Conservation (phyloP, 352 stramenopile species). For the Phytophthora pisi region DNA sequence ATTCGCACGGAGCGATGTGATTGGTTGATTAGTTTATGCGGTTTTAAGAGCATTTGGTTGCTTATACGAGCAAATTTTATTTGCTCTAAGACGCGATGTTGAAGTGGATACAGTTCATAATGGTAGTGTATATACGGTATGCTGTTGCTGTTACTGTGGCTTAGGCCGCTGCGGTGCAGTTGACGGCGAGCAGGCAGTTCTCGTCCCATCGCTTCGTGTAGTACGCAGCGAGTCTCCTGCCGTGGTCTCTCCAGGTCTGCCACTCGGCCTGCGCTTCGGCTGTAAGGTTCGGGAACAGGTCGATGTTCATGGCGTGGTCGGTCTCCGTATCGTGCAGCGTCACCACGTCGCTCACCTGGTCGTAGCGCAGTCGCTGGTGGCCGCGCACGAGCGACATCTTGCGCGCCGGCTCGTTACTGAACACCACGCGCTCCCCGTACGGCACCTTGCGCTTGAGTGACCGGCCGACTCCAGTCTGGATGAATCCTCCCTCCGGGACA, state of each 20-base stretch:
- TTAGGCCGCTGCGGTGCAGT: slow-evolving; percentile 22
- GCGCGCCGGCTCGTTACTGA: slow-evolving; percentile 54
- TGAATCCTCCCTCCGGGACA: slow-evolving; percentile 35
- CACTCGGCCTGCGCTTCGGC: slow-evolving; percentile 24
- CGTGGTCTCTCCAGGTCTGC: slow-evolving; percentile 26
- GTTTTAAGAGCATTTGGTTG: background rate
- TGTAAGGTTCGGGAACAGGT: slow-evolving; percentile 41
- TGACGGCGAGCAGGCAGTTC: slow-evolving; percentile 41
- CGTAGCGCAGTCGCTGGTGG: slow-evolving; percentile 48
- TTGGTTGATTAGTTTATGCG: background rate
- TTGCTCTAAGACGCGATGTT: background rate
- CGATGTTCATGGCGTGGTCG: slow-evolving; percentile 42
- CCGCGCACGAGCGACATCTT: slow-evolving; percentile 46
- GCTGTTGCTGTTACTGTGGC: background rate
- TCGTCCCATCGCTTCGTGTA: slow-evolving; percentile 57
- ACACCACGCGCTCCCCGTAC: slow-evolving; percentile 48
- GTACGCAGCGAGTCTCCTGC: slow-evolving; percentile 50
- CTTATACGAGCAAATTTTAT: no score
- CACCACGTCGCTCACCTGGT: slow-evolving; percentile 35
- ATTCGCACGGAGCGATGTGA: background rate
- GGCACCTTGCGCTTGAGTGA: slow-evolving; percentile 48
- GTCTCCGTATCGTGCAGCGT: slow-evolving; percentile 42
- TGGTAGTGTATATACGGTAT: background rate
- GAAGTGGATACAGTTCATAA: background rate
- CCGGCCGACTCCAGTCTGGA: slow-evolving; percentile 40